phyloP scores from a whole-genome alignment of 2,329 filamentous ascomycete genomes.

The Talaromyces sp. region DNA sequence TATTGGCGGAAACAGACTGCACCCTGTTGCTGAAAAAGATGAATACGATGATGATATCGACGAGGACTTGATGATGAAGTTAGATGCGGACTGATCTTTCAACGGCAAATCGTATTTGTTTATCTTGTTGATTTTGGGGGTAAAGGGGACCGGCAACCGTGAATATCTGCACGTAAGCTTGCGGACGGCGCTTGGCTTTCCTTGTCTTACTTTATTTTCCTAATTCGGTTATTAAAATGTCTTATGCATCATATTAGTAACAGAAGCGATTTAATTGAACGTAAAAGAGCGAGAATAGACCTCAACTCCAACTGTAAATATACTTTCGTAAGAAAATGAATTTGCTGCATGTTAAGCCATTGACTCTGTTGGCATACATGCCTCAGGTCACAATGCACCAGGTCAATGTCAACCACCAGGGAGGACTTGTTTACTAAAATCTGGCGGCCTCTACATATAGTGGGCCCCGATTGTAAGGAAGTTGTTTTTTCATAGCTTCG shows the following conservation, averaged over 20 bases:
- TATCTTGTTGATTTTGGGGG: neutral
- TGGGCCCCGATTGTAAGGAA: too few species aligned
- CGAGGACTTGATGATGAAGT: slow-evolving; percentile 39
- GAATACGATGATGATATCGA: slow-evolving; percentile 44
- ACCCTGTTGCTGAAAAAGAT: slow-evolving; percentile 22
- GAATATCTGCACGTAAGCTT: neutral
- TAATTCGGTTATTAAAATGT: neutral
- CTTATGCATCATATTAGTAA: neutral
- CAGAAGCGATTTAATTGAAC: too few species aligned
- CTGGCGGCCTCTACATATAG: too few species aligned
- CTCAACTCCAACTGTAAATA: too few species aligned
- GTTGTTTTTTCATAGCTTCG: too few species aligned
- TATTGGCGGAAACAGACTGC: slow-evolving; percentile 1
- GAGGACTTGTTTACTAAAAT: too few species aligned
- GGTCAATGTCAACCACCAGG: too few species aligned
- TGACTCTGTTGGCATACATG: too few species aligned
- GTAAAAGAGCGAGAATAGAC: too few species aligned
- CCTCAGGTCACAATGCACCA: too few species aligned
- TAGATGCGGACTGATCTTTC: slow-evolving; percentile 23
- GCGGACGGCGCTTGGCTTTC: neutral
- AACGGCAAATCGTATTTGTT: neutral
- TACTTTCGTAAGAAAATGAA: too few species aligned
- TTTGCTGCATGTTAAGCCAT: too few species aligned
- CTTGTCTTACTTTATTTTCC: neutral
- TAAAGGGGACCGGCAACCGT: neutral